Evolutionary conservation across 2,329 filamentous ascomycete genomes (phyloP).

Genomic region (Alternaria gaisen): DNA sequence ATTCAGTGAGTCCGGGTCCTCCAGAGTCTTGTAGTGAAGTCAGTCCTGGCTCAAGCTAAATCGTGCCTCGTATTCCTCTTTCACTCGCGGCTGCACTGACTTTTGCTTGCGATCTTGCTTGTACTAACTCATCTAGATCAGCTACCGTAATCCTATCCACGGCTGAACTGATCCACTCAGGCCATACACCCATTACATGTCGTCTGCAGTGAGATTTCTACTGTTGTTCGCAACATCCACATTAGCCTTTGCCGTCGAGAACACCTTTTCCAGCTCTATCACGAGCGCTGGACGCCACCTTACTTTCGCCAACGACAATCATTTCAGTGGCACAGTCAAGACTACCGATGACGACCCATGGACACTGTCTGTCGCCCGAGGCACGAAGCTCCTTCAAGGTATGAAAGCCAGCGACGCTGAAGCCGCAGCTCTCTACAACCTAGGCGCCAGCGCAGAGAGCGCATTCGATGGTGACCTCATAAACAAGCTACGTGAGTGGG

Average conservation of each 20-base stretch:
- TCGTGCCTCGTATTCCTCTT: neutral
- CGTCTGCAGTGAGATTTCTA: neutral
- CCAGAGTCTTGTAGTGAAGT: neutral
- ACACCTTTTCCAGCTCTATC: neutral
- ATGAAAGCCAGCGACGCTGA: slow-evolving; percentile 21
- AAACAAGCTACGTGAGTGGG: slow-evolving; percentile 16
- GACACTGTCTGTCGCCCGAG: slow-evolving; percentile 15
- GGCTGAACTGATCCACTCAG: neutral
- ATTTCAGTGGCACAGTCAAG: neutral
- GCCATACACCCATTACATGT: neutral
- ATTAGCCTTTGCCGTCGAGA: neutral
- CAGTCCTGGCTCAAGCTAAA: neutral
- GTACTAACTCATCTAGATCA: neutral
- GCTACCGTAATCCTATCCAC: neutral
- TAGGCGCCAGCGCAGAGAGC: slow-evolving; percentile 13
- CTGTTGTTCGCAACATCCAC: neutral
- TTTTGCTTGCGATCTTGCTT: neutral
- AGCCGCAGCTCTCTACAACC: slow-evolving; percentile 15
- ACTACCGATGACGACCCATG: slow-evolving; percentile 5
- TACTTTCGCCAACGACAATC: neutral
- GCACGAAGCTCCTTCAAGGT: slow-evolving; percentile 19
- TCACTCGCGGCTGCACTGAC: neutral
- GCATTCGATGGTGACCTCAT: slow-evolving; percentile 18
- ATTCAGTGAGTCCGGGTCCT: neutral
- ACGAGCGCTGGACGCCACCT: neutral